phyloP scores from a whole-genome alignment of 495 filamentous ascomycete genomes.

The Margaritispora aquatica region DNA sequence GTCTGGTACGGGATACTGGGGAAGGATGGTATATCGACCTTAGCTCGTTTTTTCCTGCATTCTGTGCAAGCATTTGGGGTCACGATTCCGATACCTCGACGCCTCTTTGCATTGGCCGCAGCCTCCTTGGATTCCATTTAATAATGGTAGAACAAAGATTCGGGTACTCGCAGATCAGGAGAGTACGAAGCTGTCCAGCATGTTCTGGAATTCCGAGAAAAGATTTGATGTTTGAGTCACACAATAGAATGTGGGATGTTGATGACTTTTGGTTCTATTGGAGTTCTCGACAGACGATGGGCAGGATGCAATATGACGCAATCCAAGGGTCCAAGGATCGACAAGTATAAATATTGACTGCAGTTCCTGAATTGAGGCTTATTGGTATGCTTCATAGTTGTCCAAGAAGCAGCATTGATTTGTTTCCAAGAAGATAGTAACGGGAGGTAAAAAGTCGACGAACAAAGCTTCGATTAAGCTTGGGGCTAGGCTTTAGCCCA shows the following conservation, averaged over 20 bases:
- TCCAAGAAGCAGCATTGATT: no score
- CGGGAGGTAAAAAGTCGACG: not conserved
- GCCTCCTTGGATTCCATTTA: constrained; percentile 6
- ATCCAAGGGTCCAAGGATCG: not conserved
- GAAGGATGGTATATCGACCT: constrained; percentile 27
- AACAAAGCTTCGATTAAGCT: no score
- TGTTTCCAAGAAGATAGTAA: not conserved
- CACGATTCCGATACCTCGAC: constrained; percentile 44
- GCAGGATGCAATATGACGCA: not conserved
- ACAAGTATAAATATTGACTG: not conserved
- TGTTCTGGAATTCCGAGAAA: not conserved
- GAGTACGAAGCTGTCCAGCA: not conserved
- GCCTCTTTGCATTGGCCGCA: constrained; percentile 22
- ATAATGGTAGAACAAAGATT: not conserved
- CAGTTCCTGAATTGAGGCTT: not conserved
- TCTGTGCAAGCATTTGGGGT: constrained; percentile 52
- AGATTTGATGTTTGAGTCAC: not conserved
- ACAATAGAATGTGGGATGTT: not conserved
- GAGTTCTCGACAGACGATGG: not conserved
- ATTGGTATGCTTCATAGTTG: not conserved
- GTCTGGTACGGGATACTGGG: not conserved
- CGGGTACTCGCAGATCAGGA: not conserved
- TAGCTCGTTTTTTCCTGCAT: constrained; percentile 51
- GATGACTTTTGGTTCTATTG: not conserved
- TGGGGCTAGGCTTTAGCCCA: no score